These are phyloP conservation scores for Mucor saturninus DNA, from an alignment of 371 early-diverging fungal genomes.

Conservation along the genomic window DNA sequence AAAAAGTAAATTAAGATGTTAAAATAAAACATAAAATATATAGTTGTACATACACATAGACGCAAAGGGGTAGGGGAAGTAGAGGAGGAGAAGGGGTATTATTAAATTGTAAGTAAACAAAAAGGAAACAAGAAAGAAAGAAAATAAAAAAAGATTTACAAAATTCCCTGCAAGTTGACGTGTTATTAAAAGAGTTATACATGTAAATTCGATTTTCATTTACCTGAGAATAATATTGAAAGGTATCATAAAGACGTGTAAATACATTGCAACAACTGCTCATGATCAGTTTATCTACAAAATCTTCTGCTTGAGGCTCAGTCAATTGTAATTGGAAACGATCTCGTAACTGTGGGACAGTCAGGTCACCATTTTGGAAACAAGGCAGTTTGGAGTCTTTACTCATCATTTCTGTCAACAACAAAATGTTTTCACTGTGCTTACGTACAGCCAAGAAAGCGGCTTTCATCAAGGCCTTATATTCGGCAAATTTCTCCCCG, in stretches of 20 bases:
- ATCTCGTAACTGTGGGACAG: constrained; percentile 72
- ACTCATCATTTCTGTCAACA: constrained; percentile 90
- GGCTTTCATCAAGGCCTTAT: constrained; percentile 72
- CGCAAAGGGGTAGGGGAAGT: no score
- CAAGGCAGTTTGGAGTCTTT: constrained; percentile 92
- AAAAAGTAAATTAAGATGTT: no score
- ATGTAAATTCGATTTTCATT: not conserved
- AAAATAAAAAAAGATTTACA: no score
- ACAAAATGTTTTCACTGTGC: constrained; percentile 78
- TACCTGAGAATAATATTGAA: constrained; percentile 97
- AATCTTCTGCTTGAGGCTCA: constrained; percentile 86
- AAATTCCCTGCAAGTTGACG: no score
- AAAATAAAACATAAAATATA: no score
- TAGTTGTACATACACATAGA: no score
- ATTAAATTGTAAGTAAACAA: no score
- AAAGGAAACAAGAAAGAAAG: no score
- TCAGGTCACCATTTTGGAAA: constrained; percentile 68
- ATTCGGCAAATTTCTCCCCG: constrained; percentile 79
- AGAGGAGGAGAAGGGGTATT: no score
- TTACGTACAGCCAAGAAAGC: constrained; percentile 87
- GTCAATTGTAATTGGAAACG: constrained; percentile 87
- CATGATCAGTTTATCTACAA: constrained; percentile 92
- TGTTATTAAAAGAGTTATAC: no score
- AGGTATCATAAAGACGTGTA: constrained; percentile 98
- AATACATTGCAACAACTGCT: constrained; percentile 93